A percentile compares a stretch with the other conserved stretches of the same genome.
These are phyloP conservation scores for Amanita exitialis DNA, from an alignment of 768 basidiomycete species.

Conservation along the genomic window DNA sequence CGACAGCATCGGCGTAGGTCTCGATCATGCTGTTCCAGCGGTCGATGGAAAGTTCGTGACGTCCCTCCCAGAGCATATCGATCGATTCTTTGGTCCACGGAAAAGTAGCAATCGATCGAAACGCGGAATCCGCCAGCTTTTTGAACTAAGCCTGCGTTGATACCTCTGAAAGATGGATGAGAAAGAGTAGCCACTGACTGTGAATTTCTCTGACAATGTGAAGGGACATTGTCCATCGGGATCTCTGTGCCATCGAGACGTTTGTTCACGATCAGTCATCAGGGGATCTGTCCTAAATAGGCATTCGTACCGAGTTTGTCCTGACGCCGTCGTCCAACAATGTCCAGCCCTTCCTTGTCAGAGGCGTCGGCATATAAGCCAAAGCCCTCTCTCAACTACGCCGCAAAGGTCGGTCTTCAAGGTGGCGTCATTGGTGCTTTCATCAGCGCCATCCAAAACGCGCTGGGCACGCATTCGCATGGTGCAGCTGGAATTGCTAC, in stretches of 20 bases:
- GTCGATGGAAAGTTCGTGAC: constrained; percentile 14
- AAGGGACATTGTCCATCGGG: constrained; percentile 26
- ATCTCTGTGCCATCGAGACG: constrained; percentile 27
- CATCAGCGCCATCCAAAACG: constrained; percentile 69
- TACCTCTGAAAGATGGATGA: neutral
- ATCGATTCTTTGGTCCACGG: constrained; percentile 32
- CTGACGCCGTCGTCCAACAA: constrained; percentile 19
- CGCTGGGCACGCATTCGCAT: constrained; percentile 60
- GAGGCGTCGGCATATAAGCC: constrained; percentile 27
- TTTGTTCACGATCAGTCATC: neutral
- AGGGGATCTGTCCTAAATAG: constrained; percentile 17
- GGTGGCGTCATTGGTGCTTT: constrained; percentile 56
- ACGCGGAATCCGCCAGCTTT: constrained; percentile 16
- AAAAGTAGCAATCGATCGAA: constrained; percentile 37
- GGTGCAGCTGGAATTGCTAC: constrained; percentile 85
- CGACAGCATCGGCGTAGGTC: constrained; percentile 41
- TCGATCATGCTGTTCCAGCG: constrained; percentile 37
- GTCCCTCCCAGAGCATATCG: constrained; percentile 27
- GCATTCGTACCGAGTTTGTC: constrained; percentile 11
- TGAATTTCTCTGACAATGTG: constrained; percentile 28
- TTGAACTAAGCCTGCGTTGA: constrained; percentile 16
- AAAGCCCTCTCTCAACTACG: constrained; percentile 46
- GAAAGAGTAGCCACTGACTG: constrained; percentile 26
- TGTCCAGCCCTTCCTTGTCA: constrained; percentile 22
- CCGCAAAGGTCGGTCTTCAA: constrained; percentile 51